phyloP scores from a whole-genome alignment of 805 yeast genomes.

The Barnettozyma populi region DNA sequence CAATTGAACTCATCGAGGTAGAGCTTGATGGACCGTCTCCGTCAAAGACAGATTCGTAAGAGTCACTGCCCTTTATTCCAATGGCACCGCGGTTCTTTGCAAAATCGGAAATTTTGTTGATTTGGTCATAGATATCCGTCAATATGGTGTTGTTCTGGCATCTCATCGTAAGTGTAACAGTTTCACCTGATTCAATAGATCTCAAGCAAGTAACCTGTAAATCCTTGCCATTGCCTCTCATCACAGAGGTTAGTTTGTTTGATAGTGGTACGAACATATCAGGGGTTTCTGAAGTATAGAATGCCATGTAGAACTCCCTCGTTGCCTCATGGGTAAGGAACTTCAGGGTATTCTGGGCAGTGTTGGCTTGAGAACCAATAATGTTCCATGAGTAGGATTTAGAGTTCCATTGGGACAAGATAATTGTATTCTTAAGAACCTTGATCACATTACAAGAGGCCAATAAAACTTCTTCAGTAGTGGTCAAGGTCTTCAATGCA shows the following conservation, averaged over 20 bases:
- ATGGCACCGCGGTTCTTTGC: neutral
- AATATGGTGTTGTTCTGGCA: constrained; percentile 16
- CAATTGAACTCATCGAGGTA: constrained; percentile 22
- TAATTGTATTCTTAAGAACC: constrained; percentile 13
- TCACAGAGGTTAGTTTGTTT: constrained; percentile 8
- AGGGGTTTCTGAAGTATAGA: constrained; percentile 4
- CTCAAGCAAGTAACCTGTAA: constrained; percentile 13
- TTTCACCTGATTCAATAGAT: constrained; percentile 10
- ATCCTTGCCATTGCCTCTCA: constrained; percentile 12
- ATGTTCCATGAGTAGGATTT: constrained; percentile 18
- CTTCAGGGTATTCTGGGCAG: constrained; percentile 11
- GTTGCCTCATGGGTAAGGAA: constrained; percentile 13
- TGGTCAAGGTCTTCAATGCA: neutral
- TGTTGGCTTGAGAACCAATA: constrained; percentile 15
- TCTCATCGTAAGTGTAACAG: constrained; percentile 20
- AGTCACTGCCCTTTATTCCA: constrained; percentile 4
- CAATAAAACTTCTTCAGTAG: constrained; percentile 1
- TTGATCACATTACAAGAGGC: constrained; percentile 3
- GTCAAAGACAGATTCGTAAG: constrained; percentile 14
- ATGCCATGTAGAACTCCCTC: constrained; percentile 13
- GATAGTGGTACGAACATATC: constrained; percentile 15
- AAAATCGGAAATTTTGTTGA: constrained; percentile 5
- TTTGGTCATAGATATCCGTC: constrained; percentile 11
- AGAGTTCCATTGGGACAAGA: constrained; percentile 20
- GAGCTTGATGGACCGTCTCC: constrained; percentile 18